Evolutionary conservation across 768 basidiomycete genomes (phyloP), one percentile per base, ranked within the genome.

Genomic region (Xerocomellus intermedius): DNA sequence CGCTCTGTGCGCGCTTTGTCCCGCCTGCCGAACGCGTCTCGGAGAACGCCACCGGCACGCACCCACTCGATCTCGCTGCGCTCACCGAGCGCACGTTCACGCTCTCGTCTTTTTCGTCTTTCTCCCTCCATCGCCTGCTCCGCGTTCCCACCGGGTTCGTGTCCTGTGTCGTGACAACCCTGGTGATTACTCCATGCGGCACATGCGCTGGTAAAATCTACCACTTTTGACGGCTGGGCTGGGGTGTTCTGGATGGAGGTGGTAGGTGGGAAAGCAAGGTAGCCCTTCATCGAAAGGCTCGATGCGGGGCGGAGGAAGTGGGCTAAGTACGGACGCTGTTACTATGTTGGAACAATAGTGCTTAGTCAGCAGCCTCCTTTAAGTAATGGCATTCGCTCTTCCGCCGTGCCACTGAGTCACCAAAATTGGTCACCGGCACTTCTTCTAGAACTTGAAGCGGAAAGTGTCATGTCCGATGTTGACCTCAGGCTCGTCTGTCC

Each of bases 21-120:
- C 41, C 81, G 74, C 49, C 69, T 73, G 8, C 83, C 83, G 12
- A 70, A 58, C 35, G 69, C 70, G 61, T 83, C 80, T 39, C 82
- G 76, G 30, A 86, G 73, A 21, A 81, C 65, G 2, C 83, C 82
- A 24, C 84, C 84, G 10, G 75, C 77, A 10, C 80, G 75, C 2
- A 86, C 84, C 82, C 84, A 86, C 14, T 78, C 79, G 49, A 82
- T 74, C 64, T 85, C 84, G 28, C 79, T 80, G 42, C 66, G 67
- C n/a, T 73, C 69, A 13, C 75, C 75, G 43, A 79, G 76, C n/a
- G 61, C 73, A 9, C 66, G 74, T 51, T 80, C 78, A n/a, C 50
- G 59, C 30, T 71, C 65, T 14, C 60, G 60, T 39, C 69, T 64
- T 26, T 52, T 48, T 17, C 22, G 47, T 19, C 59, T 64, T 35